Evolutionary conservation across 225 moss, liverwort and hornwort genomes (phyloP), one percentile per base, ranked within the genome.

Genomic region (Polytrichum formosum): DNA sequence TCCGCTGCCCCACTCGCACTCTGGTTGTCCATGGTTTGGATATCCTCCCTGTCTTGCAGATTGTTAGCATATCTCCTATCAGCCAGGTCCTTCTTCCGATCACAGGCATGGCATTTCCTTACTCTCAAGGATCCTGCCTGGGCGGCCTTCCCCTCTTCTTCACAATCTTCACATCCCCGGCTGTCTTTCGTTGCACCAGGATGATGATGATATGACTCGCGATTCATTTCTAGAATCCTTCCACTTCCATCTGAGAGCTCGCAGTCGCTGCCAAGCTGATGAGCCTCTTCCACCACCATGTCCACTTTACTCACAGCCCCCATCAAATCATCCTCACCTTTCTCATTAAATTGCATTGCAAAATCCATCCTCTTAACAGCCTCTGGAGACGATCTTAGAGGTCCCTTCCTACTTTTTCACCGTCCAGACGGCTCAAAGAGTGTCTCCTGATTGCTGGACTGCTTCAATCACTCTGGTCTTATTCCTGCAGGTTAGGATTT

Each of bases 61-160:
- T 72, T 70, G 21, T 62, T 7, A 64, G 9, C 20, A 37, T 28
- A 2, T 30, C 22, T 63, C 0, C 68, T 78, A 26, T 69, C 82
- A 53, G 70, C 4, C n/a, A 66, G 6, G 7, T 56, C 72, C 66
- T 67, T 74, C 69, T 69, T 69, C 58, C 54, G 67, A 1, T 71
- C 63, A 56, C 82, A 82, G 54, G 78, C 78, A 60, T 75, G 78
- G 72, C 82, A 82, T 73, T 3, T 30, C 27, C 78, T 75, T 63
- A 61, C 9, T 5, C 66, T 46, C 46, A 46, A 71, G 5, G 72
- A 70, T 10, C 75, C 75, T 65, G 35, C 27, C 37, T 75, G 1
- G 61, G 75, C 37, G 7, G 21, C 68, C 18, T 74, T 78, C 62
- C 67, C 69, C 72, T 46, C 23, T 1, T 22, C 70, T 60, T 74